Base-by-base conservation (phyloP, 176 grass and related monocot genomes). In the Phoenix roebelenii region DNA sequence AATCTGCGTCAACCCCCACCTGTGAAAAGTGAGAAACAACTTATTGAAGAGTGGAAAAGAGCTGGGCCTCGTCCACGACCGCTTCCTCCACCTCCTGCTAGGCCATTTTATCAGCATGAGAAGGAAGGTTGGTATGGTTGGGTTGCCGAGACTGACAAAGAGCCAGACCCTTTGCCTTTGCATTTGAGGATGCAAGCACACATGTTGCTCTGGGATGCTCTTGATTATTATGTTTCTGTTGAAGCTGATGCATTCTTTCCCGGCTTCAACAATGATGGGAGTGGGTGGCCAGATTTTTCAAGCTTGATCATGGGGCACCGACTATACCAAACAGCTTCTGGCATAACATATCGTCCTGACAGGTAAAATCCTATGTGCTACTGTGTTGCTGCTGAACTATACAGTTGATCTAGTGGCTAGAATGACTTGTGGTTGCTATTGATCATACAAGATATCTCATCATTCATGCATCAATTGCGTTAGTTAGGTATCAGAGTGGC, bases 101-200 rank as follows among this genome's bases (percentile, higher is more conserved):
- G 94, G 64, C 94, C 94, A 20, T 93, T 92, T 61, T 98, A 98
- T 75, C 78, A 70, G 5, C 88, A 98, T 58, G 94, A 98, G 66
- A 98, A 98, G 64, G 78, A 81, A 80, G 94, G 88, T 9, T 98
- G 94, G 94, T 98, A 98, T 81, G 94, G 94, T 23, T 98, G 94
- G 94, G 85, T 98, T 71, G 81, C 84, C 54, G 88, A 89, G 71
- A 82, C 78, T 65, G 88, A 83, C 16, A 80, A 23, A 18, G 94
- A 98, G 67, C 94, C 94, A 0, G 78, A 80, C 61, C 63, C 81
- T n/a, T 82, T 59, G 5, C 80, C 77, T 1, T 32, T 69, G 58
- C 84, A 89, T 76, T 73, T 86, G 55, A 85, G 94, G 69, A 77
- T 50, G 69, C 76, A 82, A 63, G 94, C 88, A 28, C 88, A 98